Percentiles rank a stretch among this genome's conserved stretches.
Evolutionary conservation across 805 yeast genomes (phyloP).

Genomic region (Kuraishia molischiana): DNA sequence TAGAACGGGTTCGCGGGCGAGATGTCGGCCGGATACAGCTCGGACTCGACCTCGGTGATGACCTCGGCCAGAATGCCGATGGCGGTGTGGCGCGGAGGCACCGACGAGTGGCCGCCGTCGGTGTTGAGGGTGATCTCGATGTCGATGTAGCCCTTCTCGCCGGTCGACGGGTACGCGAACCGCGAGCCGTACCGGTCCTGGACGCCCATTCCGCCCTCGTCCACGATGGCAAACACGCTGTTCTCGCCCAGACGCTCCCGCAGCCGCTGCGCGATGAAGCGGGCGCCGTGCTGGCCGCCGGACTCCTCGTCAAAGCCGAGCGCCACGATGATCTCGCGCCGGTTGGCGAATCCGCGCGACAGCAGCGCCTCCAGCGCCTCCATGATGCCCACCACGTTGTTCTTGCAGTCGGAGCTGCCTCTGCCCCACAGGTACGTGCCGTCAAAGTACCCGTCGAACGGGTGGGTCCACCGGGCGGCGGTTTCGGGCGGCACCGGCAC

Average conservation of each 20-base stretch:
- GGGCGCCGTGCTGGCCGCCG: conserved; percentile 22
- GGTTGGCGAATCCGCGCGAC: conserved; percentile 25
- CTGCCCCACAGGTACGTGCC: conserved; percentile 28
- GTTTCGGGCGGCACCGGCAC: conserved; percentile 38
- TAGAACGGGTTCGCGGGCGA: conserved; percentile 34
- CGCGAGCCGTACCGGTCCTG: conserved; percentile 27
- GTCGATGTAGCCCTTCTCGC: conserved; percentile 39
- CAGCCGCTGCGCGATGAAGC: conserved; percentile 23
- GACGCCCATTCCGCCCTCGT: conserved; percentile 29
- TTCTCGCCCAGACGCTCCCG: conserved; percentile 27
- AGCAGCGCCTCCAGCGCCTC: conserved; percentile 20
- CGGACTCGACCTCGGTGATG: conserved; percentile 26
- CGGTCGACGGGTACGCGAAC: conserved; percentile 34
- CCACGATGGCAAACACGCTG: conserved; percentile 33
- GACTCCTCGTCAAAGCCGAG: conserved; percentile 45
- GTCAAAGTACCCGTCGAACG: conserved; percentile 27
- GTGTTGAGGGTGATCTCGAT: conserved; percentile 28
- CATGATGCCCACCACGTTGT: conserved; percentile 29
- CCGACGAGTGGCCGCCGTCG: conserved; percentile 42
- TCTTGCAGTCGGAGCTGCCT: conserved; percentile 33
- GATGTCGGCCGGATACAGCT: conserved; percentile 25
- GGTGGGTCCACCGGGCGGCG: conserved; percentile 26
- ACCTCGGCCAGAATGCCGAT: conserved; percentile 37
- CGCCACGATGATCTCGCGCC: conserved; percentile 32
- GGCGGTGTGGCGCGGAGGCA: conserved; percentile 38